Conservation (phyloP, 2,329 filamentous ascomycete species). For the Ceratocystis smalleyi region DNA sequence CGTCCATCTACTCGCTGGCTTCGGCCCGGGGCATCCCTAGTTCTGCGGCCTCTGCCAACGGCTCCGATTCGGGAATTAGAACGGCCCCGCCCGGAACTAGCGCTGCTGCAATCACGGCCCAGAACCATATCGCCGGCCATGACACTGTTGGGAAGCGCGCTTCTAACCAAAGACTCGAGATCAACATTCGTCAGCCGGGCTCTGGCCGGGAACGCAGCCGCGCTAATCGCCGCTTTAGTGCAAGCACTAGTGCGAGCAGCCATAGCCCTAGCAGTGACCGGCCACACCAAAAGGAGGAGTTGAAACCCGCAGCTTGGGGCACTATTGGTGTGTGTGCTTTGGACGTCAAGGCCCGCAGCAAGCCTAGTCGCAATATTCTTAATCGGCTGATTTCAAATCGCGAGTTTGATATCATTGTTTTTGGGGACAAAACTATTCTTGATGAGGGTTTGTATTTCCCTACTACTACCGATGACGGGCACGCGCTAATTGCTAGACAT, state of each 20-base stretch:
- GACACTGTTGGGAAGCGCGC: conserved; percentile 17
- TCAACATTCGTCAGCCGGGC: conserved; percentile 29
- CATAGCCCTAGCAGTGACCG: conserved; percentile 64
- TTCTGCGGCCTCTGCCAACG: conserved; percentile 37
- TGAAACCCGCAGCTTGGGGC: conserved; percentile 44
- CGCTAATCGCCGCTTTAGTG: conserved; percentile 61
- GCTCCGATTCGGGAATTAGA: conserved; percentile 32
- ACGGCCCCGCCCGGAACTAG: conserved; percentile 8
- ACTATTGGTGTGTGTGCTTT: conserved; percentile 88
- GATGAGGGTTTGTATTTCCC: conserved; percentile 51
- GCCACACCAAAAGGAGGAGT: conserved; percentile 43
- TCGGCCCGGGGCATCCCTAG: conserved; percentile 41
- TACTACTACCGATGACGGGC: background rate
- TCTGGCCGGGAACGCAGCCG: conserved; percentile 48
- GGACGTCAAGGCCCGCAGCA: conserved; percentile 90
- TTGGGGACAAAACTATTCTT: conserved; percentile 95
- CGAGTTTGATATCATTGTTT: conserved; percentile 93
- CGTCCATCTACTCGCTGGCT: conserved; percentile 55
- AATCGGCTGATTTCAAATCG: conserved; percentile 79
- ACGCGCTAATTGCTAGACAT: conserved; percentile 7
- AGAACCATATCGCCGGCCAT: conserved; percentile 10
- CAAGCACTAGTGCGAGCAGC: conserved; percentile 67
- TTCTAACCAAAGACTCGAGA: conserved; percentile 6
- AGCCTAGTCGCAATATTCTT: conserved; percentile 89
- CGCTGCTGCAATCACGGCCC: conserved; percentile 8